Evolutionary conservation across 495 filamentous ascomycete species (phyloP).

Genomic region (Elasticomyces elasticus): DNA sequence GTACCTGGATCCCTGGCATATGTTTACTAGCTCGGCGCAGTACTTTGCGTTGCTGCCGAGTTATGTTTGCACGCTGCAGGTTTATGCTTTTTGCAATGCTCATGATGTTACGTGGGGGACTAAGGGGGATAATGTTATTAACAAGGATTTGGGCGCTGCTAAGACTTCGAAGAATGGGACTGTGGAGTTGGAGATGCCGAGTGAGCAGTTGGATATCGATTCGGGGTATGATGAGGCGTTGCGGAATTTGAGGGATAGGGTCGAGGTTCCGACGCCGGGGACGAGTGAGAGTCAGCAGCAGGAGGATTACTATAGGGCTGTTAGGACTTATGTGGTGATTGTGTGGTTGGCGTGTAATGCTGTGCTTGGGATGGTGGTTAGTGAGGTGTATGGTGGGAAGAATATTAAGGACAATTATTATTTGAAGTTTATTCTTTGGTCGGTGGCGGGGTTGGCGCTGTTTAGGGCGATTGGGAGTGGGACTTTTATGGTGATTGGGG

Average conservation of each 20-base stretch:
- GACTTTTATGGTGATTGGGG: constrained; percentile 70
- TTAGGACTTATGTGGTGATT: constrained; percentile 98
- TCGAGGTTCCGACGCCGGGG: constrained; percentile 59
- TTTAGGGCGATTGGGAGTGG: constrained; percentile 76
- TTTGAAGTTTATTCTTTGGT: constrained; percentile 85
- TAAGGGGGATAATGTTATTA: constrained; percentile 92
- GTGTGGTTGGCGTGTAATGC: constrained; percentile 90
- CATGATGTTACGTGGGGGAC: constrained; percentile 99
- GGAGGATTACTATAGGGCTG: constrained; percentile 96
- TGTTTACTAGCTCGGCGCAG: constrained; percentile 88
- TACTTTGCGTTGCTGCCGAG: constrained; percentile 86
- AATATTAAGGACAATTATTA: constrained; percentile 77
- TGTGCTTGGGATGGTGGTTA: constrained; percentile 83
- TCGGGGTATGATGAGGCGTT: constrained; percentile 94
- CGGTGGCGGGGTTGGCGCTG: constrained; percentile 72
- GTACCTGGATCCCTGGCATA: constrained; percentile 98
- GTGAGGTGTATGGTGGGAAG: constrained; percentile 66
- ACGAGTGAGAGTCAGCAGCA: constrained; percentile 72
- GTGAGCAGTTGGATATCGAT: constrained; percentile 96
- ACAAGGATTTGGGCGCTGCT: constrained; percentile 82
- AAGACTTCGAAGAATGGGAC: constrained; percentile 54
- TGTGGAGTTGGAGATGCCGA: constrained; percentile 91
- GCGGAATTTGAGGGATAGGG: constrained; percentile 84
- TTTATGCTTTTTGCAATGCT: constrained; percentile 99
- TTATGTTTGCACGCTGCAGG: constrained; percentile 95